Percentiles rank a stretch among this genome's conserved stretches.
phyloP scores from a whole-genome alignment of 1,284 basidiomycete species.

The Leucoagaricus sp. region DNA sequence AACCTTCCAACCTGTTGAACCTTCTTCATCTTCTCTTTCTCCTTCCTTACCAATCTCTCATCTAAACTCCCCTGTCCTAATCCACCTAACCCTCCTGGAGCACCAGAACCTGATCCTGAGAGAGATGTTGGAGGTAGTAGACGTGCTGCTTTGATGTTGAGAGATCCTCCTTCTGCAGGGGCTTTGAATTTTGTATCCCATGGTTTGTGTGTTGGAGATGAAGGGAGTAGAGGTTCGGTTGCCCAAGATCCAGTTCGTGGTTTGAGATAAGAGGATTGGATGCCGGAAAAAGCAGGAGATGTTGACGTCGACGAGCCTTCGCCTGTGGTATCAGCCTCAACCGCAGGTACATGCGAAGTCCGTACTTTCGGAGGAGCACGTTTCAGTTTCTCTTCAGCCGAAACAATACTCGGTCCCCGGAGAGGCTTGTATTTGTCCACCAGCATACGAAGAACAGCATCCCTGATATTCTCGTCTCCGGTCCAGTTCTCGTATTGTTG shows the following conservation, averaged over 20 bases:
- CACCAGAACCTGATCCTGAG: constrained; percentile 16
- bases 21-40: constrained; percentile 54
- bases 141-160: constrained; percentile 54
- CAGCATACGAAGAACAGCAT: constrained; percentile 82
- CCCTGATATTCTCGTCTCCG: constrained; percentile 72
- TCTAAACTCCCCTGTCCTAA: not conserved
- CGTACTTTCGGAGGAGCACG: constrained; percentile 13
- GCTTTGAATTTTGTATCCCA: constrained; percentile 71
- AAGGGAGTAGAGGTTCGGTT: constrained; percentile 50
- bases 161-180: constrained; percentile 50
- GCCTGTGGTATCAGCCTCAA: not conserved
- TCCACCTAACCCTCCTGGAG: not conserved
- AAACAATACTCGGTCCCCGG: constrained; percentile 58
- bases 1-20: constrained; percentile 57
- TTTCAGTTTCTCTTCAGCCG: constrained; percentile 77
- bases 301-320: not conserved
- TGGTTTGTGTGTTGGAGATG: constrained; percentile 58
- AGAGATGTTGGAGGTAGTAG: constrained; percentile 34
- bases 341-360: not conserved
- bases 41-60: constrained; percentile 33
- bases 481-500: constrained; percentile 66
- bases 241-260: constrained; percentile 40
- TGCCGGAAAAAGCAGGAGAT: not conserved
- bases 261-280: not conserved
- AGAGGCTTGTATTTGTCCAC: constrained; percentile 85